Conservation (phyloP, 1,139 yeast genomes). For the Geotrichum macrosporum region DNA sequence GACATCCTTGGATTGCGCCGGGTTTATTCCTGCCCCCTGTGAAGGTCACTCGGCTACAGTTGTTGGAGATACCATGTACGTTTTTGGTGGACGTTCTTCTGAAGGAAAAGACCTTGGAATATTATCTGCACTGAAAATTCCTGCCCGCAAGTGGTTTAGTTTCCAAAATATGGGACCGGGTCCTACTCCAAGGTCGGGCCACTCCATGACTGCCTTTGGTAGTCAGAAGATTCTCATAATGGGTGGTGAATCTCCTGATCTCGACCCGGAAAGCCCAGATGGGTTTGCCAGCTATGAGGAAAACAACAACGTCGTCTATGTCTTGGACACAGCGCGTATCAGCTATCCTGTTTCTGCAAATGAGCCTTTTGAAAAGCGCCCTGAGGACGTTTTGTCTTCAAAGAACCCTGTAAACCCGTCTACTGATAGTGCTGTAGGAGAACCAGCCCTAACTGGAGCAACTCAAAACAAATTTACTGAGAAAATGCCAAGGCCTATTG, state of each 20-base stretch:
- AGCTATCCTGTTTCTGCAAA: slow-evolving; percentile 35
- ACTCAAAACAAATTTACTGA: slow-evolving; percentile 7
- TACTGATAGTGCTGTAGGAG: no score
- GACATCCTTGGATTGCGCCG: slow-evolving; percentile 49
- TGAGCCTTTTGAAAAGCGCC: slow-evolving; percentile 10
- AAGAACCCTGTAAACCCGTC: neutral
- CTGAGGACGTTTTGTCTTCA: slow-evolving; percentile 3
- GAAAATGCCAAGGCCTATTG: slow-evolving; percentile 7
- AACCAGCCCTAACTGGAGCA: no score
- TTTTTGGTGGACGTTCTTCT: slow-evolving; percentile 85
- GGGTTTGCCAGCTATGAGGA: slow-evolving; percentile 24
- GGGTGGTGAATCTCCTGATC: slow-evolving; percentile 72
- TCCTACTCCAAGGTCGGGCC: slow-evolving; percentile 94
- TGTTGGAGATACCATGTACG: slow-evolving; percentile 72
- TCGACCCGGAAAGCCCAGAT: slow-evolving; percentile 28
- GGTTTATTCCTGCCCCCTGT: slow-evolving; percentile 74
- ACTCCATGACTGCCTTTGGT: slow-evolving; percentile 70
- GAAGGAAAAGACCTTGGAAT: slow-evolving; percentile 67
- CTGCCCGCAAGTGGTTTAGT: slow-evolving; percentile 68
- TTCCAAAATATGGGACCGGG: slow-evolving; percentile 52
- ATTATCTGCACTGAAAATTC: slow-evolving; percentile 71
- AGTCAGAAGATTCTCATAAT: slow-evolving; percentile 70
- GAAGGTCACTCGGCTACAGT: slow-evolving; percentile 89
- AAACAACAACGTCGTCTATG: slow-evolving; percentile 37
- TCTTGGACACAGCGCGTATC: slow-evolving; percentile 41